phyloP scores from a whole-genome alignment of 225 moss, liverwort and hornwort genomes.

The Polytrichum commune region DNA sequence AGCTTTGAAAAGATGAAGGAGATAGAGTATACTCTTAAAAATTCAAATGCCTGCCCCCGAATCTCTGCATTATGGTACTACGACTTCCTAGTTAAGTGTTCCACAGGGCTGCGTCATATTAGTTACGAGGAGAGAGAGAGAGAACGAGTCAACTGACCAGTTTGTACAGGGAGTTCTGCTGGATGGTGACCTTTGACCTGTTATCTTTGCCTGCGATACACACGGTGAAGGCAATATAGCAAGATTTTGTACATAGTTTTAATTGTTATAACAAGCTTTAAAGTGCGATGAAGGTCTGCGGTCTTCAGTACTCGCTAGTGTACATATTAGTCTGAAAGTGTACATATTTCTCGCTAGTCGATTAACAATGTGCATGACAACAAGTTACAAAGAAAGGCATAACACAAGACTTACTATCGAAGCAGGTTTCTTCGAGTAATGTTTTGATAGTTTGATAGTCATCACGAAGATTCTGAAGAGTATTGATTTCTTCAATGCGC shows the following conservation, averaged over 20 bases:
- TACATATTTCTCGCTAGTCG: too few relatives aligned
- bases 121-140: neutral
- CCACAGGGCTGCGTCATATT: too few relatives aligned
- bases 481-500: conserved; percentile 31
- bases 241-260: neutral
- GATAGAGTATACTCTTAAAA: too few relatives aligned
- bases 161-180: conserved; percentile 47
- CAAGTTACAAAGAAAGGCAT: neutral
- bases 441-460: conserved; percentile 44
- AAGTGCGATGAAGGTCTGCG: too few relatives aligned
- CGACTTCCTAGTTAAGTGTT: neutral
- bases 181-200: conserved; percentile 48
- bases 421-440: conserved; percentile 52
- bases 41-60: neutral
- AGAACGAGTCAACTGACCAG: conserved; percentile 26
- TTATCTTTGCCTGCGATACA: conserved; percentile 41
- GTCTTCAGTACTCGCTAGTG: too few relatives aligned
- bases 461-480: conserved; percentile 32
- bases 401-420: conserved; percentile 33
- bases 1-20: too few relatives aligned
- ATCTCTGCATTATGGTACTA: neutral
- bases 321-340: too few relatives aligned
- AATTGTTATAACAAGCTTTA: too few relatives aligned
- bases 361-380: neutral
- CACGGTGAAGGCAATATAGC: too few relatives aligned